Percentiles rank a stretch among this genome's conserved stretches.
These are phyloP conservation scores for Picea abies DNA, from an alignment of 83 land plant genomes.

Conservation along the genomic window DNA sequence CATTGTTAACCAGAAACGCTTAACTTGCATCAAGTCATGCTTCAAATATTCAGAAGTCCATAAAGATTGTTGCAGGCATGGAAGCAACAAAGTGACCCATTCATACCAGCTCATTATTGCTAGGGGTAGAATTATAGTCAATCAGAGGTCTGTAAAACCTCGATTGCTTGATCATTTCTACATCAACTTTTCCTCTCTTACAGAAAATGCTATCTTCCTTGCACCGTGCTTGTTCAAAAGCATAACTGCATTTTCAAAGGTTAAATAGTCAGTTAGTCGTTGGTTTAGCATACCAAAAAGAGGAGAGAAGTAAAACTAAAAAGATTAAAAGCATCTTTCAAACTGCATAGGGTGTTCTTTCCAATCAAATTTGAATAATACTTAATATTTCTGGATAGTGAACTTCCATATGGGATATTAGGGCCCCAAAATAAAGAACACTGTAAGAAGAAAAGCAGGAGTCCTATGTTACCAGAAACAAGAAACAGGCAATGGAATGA, in stretches of 20 bases:
- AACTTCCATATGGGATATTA: too few relatives aligned
- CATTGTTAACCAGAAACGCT: not conserved
- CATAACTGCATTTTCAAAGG: constrained; percentile 40
- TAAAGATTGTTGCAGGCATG: not conserved
- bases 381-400: too few relatives aligned
- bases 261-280: constrained; percentile 4
- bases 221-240: constrained; percentile 71
- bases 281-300: not conserved
- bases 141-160: constrained; percentile 41
- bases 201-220: constrained; percentile 50
- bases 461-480: too few relatives aligned
- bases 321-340: not conserved
- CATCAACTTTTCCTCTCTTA: constrained; percentile 46
- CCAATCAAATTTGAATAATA: not conserved
- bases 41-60: not conserved
- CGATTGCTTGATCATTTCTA: constrained; percentile 76
- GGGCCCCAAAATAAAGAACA: too few relatives aligned
- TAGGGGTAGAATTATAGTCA: constrained; percentile 1
- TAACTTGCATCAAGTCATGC: not conserved
- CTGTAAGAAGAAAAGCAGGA: too few relatives aligned
- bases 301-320: not conserved
- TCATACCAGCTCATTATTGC: not conserved
- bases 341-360: not conserved
- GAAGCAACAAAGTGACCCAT: not conserved
- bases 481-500: too few relatives aligned